phyloP scores from a whole-genome alignment of 2,329 filamentous ascomycete species.

The Byssochlamys sp. region DNA sequence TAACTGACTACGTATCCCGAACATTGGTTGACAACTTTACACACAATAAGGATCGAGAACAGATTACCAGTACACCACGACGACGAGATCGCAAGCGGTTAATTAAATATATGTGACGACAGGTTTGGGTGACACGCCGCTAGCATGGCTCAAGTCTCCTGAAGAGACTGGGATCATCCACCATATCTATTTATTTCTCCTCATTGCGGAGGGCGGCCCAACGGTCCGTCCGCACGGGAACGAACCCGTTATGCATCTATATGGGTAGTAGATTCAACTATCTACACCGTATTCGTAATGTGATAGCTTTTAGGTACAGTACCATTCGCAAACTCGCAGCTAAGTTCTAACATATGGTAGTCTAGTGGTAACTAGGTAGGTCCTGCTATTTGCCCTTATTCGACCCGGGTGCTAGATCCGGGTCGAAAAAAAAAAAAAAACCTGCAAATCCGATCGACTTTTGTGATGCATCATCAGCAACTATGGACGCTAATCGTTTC shows the following conservation, averaged over 20 bases:
- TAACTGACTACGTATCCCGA: not conserved
- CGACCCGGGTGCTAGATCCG: not conserved
- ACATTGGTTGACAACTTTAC: not conserved
- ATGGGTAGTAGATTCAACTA: too few species aligned
- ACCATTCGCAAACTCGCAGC: not conserved
- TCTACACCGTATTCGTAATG: too few species aligned
- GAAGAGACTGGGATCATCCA: not conserved
- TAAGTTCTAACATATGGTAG: not conserved
- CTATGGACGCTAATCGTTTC: not conserved
- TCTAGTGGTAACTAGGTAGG: not conserved
- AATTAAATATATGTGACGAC: too few species aligned
- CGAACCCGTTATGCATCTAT: not conserved
- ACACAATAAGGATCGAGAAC: too few species aligned
- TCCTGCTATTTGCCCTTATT: not conserved
- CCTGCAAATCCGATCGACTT: not conserved
- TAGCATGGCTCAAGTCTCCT: not conserved
- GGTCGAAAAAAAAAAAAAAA: not conserved
- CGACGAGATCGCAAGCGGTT: not conserved
- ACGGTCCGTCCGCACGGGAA: not conserved
- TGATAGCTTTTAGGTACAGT: too few species aligned
- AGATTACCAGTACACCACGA: not conserved
- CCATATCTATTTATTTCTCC: not conserved
- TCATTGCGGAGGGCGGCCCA: not conserved
- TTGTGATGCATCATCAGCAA: not conserved
- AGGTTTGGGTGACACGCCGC: not conserved